Percentiles rank a stretch among this genome's conserved stretches.
Evolutionary conservation across 805 yeast genomes (phyloP).

Genomic region (Kuraishia floccosa): DNA sequence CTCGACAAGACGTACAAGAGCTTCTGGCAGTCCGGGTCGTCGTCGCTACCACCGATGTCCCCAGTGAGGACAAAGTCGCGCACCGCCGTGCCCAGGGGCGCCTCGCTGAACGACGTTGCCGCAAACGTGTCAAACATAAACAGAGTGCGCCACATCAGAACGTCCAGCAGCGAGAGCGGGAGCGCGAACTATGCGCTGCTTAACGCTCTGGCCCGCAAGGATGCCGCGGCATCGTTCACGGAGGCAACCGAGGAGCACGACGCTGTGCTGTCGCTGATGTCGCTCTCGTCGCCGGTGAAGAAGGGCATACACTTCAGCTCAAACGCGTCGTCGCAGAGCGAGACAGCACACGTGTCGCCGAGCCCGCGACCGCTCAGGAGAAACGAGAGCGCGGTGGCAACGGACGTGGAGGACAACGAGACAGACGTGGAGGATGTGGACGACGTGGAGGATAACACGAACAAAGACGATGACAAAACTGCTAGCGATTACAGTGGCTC

Average conservation of each 20-base stretch:
- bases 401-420: conserved; percentile 1
- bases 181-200: background rate
- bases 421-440: conserved; percentile 1
- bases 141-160: background rate
- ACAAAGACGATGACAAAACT: conserved; percentile 2
- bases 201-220: background rate
- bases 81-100: background rate
- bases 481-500: conserved; percentile 2
- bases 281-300: conserved; percentile 38
- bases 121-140: background rate
- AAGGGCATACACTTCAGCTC: too few relatives aligned
- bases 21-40: conserved; percentile 1
- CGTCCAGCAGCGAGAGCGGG: background rate
- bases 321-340: too few relatives aligned
- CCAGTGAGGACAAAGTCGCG: background rate
- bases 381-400: background rate
- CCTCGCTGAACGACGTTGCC: background rate
- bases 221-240: background rate
- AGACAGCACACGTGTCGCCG: too few relatives aligned
- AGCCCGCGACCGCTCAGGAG: too few relatives aligned
- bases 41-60: background rate
- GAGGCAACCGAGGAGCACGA: conserved; percentile 31
- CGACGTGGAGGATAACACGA: background rate
- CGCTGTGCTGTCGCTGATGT: conserved; percentile 43
- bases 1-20: background rate